Percentiles rank a stretch among this genome's conserved stretches.
Conservation (phyloP, 371 early-diverging fungal species). For the Syncephalastrum monosporum region DNA sequence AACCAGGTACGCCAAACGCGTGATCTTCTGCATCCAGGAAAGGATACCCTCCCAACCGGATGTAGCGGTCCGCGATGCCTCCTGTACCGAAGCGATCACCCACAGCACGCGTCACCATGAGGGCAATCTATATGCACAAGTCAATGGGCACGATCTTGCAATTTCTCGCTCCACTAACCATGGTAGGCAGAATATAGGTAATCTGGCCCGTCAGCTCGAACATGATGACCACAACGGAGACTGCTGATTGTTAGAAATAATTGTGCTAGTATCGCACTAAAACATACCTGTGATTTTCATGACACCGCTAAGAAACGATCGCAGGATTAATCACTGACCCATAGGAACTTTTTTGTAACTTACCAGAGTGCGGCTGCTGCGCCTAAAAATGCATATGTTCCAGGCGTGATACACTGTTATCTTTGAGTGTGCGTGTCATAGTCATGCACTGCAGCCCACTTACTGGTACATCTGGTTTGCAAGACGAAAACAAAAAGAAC, state of each 20-base stretch:
- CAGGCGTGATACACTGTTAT: conserved; percentile 83
- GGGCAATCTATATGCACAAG: conserved; percentile 54
- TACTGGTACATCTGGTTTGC: conserved; percentile 74
- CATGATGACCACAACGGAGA: conserved; percentile 89
- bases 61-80: conserved; percentile 87
- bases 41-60: conserved; percentile 84
- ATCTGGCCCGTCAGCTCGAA: conserved; percentile 95
- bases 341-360: conserved; percentile 2
- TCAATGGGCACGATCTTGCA: not conserved
- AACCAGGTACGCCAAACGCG: conserved; percentile 58
- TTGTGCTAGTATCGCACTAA: not conserved
- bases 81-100: conserved; percentile 83
- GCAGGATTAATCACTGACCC: not conserved
- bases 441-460: conserved; percentile 3
- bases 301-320: conserved; percentile 47
- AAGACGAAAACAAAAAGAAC: conserved; percentile 72
- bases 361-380: conserved; percentile 91
- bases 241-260: conserved; percentile 23
- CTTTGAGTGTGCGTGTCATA: not conserved
- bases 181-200: conserved; percentile 89
- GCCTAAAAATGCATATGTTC: conserved; percentile 95
- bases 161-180: conserved; percentile 52
- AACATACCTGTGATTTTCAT: conserved; percentile 63
- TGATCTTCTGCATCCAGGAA: conserved; percentile 84
- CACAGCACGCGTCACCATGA: conserved; percentile 87